Percentiles rank a stretch among this genome's conserved stretches.
These are phyloP conservation scores for Bonia amplexicaulis DNA, from an alignment of 176 grass and related monocot species.

Conservation along the genomic window DNA sequence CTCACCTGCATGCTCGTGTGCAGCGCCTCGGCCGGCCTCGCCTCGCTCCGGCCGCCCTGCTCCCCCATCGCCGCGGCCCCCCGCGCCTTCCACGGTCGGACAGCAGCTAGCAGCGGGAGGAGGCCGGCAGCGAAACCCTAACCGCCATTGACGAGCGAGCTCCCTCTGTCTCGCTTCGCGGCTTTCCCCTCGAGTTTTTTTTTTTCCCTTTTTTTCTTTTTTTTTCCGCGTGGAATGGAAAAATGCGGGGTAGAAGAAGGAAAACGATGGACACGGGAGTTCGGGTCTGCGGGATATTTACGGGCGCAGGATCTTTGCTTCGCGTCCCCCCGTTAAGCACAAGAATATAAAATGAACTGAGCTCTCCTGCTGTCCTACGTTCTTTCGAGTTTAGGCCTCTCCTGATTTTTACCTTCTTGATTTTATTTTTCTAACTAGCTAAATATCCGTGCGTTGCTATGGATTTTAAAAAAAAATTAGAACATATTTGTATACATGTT, in stretches of 20 bases:
- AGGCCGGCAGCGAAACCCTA: slow-evolving; percentile 37
- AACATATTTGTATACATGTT: too few species aligned
- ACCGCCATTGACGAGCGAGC: slow-evolving; percentile 34
- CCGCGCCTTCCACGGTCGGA: neutral
- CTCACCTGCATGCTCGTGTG: slow-evolving; percentile 31
- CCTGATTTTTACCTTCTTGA: too few species aligned
- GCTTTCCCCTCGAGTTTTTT: neutral
- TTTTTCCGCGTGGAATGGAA: neutral
- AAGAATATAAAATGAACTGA: neutral
- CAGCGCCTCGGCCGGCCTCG: neutral
- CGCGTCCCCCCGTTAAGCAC: neutral
- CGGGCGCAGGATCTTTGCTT: neutral
- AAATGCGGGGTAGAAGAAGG: neutral
- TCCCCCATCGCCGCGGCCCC: neutral
- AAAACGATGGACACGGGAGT: neutral
- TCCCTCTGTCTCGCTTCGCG: neutral
- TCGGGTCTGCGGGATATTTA: neutral
- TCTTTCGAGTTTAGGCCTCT: too few species aligned
- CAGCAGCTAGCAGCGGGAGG: neutral
- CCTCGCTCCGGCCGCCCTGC: neutral
- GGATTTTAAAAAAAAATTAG: too few species aligned
- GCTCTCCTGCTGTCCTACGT: too few species aligned
- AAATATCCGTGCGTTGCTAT: too few species aligned
- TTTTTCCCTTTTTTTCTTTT: neutral
- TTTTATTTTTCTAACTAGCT: too few species aligned